Evolutionary conservation across 2,329 filamentous ascomycete genomes (phyloP).

Genomic region (Colletotrichum sp.): DNA sequence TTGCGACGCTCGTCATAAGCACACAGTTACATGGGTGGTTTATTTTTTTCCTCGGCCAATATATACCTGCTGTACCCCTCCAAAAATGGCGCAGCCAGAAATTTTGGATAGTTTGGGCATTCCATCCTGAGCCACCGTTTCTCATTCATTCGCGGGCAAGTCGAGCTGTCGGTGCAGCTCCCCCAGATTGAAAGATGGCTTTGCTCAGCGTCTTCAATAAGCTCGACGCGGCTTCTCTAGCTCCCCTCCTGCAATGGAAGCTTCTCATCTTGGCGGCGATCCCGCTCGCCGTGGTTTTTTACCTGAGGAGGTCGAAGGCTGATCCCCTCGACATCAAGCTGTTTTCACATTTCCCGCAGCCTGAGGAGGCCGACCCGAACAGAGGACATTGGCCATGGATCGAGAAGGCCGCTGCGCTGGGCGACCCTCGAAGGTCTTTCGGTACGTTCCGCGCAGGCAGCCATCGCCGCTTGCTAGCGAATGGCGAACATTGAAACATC

Average conservation of each 20-base stretch:
- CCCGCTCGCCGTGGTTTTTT: background rate
- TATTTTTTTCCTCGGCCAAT: background rate
- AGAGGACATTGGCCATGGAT: constrained; percentile 18
- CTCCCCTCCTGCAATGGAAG: background rate
- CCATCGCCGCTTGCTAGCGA: background rate
- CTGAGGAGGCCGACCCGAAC: constrained; percentile 7
- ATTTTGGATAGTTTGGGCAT: background rate
- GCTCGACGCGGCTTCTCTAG: background rate
- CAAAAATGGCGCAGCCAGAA: constrained; percentile 6
- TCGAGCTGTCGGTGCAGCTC: background rate
- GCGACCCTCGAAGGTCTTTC: constrained; percentile 12
- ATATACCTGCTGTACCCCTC: background rate
- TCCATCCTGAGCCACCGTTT: background rate
- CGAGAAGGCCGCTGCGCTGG: constrained; percentile 5
- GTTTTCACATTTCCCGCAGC: constrained; percentile 6
- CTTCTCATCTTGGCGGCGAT: background rate
- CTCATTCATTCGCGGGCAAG: background rate
- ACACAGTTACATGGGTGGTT: background rate
- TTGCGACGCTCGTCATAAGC: background rate
- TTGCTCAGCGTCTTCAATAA: background rate
- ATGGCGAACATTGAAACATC: background rate
- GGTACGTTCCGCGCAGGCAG: background rate
- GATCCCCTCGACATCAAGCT: background rate
- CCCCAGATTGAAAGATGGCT: background rate
- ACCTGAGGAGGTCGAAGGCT: background rate